Evolutionary conservation across 1,284 basidiomycete species (phyloP), one percentile per base, ranked within the genome.

Genomic region (Ustilago nuda): DNA sequence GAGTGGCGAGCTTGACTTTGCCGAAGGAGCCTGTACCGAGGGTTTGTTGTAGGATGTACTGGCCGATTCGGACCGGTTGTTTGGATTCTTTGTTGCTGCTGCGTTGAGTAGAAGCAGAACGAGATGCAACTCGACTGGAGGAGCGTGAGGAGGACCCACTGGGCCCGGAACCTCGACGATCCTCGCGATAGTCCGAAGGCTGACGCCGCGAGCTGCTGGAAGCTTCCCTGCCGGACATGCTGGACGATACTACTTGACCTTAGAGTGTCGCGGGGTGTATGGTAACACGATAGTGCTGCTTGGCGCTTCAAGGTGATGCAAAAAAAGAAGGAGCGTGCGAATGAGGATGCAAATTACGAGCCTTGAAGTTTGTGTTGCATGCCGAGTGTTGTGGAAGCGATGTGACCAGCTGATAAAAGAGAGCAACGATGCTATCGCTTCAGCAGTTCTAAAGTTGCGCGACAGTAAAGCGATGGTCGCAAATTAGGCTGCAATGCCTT

Each of bases 1-100:
- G 96, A 13, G 91, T 91, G 37, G 94, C 96, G 89, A 96, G 93
- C 89, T 98, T 98, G 85, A 99, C 96, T 87, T 98, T 98, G 66
- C 95, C 96, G 87, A 98, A 99, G 13, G 94, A 95, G 19, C 96
- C 96, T 70, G 88, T 88, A 0, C 89, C 89, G 9, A 89, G 83
- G 1, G 89, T 89, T 61, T 88, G 86, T 43, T 78, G 77, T 23
- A 85, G 68, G 39, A 81, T 82, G 70, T 85, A 85, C 56, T 84
- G 82, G 1, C 84, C 84, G 59, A 85, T 78, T 54, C 81, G 76
- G 17, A 83, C 75, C 11, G 81, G 81, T 54, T 72, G 78, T 68
- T 78, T 83, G 51, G 58, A 33, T 19, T 62, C 53, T 23, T 62
- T 56, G 55, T 15, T 56, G 45, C 66, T 56, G 55, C n/a, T 56